Base-by-base conservation (phyloP, 805 yeast species). In the Candida vaughaniae region DNA sequence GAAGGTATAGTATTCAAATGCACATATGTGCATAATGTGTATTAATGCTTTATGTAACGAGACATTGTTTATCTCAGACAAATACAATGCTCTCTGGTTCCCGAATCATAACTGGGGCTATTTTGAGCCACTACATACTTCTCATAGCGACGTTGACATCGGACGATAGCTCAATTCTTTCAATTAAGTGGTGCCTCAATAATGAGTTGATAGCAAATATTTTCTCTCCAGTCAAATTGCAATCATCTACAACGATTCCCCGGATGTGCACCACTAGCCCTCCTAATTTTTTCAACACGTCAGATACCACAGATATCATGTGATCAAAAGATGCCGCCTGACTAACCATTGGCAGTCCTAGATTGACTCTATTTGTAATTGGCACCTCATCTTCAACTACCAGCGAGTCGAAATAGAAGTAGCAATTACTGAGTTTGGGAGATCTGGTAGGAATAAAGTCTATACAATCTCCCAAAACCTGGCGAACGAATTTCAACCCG, bases 171-270 rank as follows among this genome's bases (percentile, higher is more conserved):
- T 57, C 56, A 2, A 59, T 45, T 27, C 52, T 48, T 43, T 63
- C 69, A 6, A 64, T 52, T 1, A 67, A 67, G 34, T 53, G 58
- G 39, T 59, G 64, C 33, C 58, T 46, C 41, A 58, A 42, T 34
- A 64, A 46, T 20, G 57, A 47, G 25, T 51, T 55, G 22, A 64
- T 48, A 1, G 66, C 56, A 28, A 52, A 52, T 10, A 47, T 55
- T 34, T 59, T 54, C 22, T 60, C 68, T 1, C 67, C 69, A 3
- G 38, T 31, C 14, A 62, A 44, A 14, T 51, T 42, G 12, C 38
- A 39, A 36, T 64, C 71, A 38, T 64, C 66, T 25, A 64, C 53
- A 34, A 54, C 60, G 14, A 64, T 33, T 3, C 60, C 61, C 37
- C 58, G 47, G 9, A 64, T 54, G 30, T 65, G 46, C 11, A 53